Percentiles rank a stretch among this genome's conserved stretches.
phyloP scores from a whole-genome alignment of 2,329 filamentous ascomycete species.

The Aspergillus clavatus region DNA sequence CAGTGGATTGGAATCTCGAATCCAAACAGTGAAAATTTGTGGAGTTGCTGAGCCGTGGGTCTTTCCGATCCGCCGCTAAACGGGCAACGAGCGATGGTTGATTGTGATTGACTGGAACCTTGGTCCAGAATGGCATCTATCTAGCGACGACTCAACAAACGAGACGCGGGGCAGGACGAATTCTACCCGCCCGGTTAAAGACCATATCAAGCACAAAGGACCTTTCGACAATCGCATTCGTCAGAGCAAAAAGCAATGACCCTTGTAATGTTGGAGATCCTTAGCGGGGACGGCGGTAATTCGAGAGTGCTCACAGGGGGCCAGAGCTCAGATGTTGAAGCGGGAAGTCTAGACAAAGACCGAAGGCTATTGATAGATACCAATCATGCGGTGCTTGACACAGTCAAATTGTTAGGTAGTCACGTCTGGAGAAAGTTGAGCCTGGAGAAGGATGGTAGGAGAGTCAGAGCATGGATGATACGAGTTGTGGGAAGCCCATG shows the following conservation, averaged over 20 bases:
- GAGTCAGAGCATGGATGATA: neutral
- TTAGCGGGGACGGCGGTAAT: constrained; percentile 21
- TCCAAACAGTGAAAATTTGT: constrained; percentile 4
- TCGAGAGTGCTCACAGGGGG: constrained; percentile 7
- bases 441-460: no score
- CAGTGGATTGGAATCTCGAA: neutral
- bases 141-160: constrained; percentile 10
- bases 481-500: neutral
- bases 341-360: no score
- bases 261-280: constrained; percentile 11
- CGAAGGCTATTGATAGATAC: constrained; percentile 1
- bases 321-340: neutral
- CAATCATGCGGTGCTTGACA: constrained; percentile 4
- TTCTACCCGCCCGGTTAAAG: constrained; percentile 13
- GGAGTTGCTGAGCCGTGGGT: constrained; percentile 23
- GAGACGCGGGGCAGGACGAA: constrained; percentile 13
- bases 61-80: constrained; percentile 23
- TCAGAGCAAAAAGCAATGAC: constrained; percentile 10
- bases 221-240: constrained; percentile 12
- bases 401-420: constrained; percentile 2
- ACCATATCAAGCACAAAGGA: constrained; percentile 6
- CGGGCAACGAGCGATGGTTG: constrained; percentile 10
- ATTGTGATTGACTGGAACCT: constrained; percentile 17
- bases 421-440: neutral
- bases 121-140: no score